These are phyloP conservation scores for Cinnamomum chago DNA, from an alignment of 164 flowering plant species.

Conservation along the genomic window DNA sequence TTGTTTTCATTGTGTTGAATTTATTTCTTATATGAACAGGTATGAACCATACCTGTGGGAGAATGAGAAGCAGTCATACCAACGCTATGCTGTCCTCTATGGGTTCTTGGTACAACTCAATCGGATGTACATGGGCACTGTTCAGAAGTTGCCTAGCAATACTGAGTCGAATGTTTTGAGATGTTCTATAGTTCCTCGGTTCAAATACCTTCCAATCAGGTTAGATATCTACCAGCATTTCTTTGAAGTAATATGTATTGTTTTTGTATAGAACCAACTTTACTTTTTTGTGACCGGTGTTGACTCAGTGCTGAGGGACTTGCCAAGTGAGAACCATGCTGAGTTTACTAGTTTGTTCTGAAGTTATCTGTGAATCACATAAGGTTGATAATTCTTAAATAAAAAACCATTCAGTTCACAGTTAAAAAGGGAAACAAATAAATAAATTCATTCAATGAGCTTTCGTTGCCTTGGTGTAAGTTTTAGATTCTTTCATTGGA, in stretches of 20 bases:
- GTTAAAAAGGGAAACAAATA: too few species aligned
- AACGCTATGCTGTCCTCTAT: constrained; percentile 87
- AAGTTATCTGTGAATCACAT: too few species aligned
- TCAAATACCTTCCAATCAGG: constrained; percentile 99
- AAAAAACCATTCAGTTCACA: too few species aligned
- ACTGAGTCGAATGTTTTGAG: constrained; percentile 89
- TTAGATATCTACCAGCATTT: constrained; percentile 14
- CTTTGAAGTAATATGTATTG: neutral
- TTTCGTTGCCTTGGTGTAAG: too few species aligned
- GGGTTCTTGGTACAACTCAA: constrained; percentile 95
- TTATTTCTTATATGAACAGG: constrained; percentile 28
- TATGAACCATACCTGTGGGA: constrained; percentile 94
- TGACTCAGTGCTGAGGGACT: too few species aligned
- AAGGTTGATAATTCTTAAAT: too few species aligned
- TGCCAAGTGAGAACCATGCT: too few species aligned
- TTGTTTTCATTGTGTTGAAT: neutral
- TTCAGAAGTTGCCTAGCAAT: constrained; percentile 71
- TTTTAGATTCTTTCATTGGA: too few species aligned
- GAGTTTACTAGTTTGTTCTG: too few species aligned
- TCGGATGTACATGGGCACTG: constrained; percentile 71
- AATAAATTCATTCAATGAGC: too few species aligned
- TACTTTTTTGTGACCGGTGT: too few species aligned
- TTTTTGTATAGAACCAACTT: too few species aligned
- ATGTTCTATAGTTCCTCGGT: constrained; percentile 87
- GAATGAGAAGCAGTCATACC: constrained; percentile 86